Base-by-base conservation (phyloP, 805 yeast species). In the Huiozyma naganishii region DNA sequence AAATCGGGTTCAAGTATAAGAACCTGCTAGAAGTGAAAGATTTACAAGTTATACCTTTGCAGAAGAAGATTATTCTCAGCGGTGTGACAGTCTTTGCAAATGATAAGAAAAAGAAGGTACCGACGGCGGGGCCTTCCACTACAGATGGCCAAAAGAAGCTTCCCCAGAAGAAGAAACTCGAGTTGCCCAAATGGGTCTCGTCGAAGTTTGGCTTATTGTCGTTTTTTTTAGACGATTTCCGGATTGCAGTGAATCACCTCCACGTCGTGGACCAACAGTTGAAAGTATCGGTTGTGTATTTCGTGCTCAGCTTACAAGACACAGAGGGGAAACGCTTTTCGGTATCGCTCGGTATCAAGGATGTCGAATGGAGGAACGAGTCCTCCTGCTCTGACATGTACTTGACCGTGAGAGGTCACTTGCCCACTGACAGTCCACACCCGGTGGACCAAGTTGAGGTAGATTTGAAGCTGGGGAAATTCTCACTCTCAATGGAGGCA, bases 381-480 rank as follows among this genome's bases (percentile, higher is more conserved):
- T 30, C 30, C 7, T 17, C 46, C 27, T 41, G 45, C 32, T 37
- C 41, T 1, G 52, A 49, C 29, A 36, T 41, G 13, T 44, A 6
- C 35, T 34, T 39, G 36, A 39, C n/a, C 12, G 29, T 27, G 27
- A 27, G 13, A n/a, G 36, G 10, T 8, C 2, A 17, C 11, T 42
- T 11, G 37, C 9, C n/a, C 9, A 45, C 29, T 32, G 41, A 36
- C 27, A 37, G 27, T 12, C 35, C 41, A 7, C 28, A 48, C 7
- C 48, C 49, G 1, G 17, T 56, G 5, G 41, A 49, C n/a, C 35
- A 51, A 7, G 34, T 51, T 3, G 28, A 28, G 7, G 7, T 50
- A 3, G 60, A 58, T 34, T 29, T 55, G 3, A 56, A 56, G 35
- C 12, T 52, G 7, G 59, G 60, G 10, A 51, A 50, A 27, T 23